Evolutionary conservation across 257 asterid genomes (phyloP).

Genomic region (Gardenia jasminoides): DNA sequence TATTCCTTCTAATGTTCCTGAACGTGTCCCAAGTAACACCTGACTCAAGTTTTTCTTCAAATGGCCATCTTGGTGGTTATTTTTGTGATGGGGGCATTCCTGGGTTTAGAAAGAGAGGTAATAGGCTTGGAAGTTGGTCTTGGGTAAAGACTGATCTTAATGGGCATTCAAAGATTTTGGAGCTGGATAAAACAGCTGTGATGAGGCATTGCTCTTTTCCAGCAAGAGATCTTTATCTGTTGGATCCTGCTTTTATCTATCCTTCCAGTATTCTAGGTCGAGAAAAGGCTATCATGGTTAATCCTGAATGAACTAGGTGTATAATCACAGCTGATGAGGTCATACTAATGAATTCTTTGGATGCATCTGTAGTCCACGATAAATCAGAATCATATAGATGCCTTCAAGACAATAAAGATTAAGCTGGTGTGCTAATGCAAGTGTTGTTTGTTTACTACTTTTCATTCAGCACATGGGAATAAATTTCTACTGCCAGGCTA

Average conservation of each 20-base stretch:
- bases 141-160: constrained; percentile 84
- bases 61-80: constrained; percentile 35
- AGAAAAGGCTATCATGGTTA: constrained; percentile 92
- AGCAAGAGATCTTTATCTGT: constrained; percentile 92
- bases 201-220: constrained; percentile 96
- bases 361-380: constrained; percentile 75
- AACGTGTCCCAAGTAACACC: constrained; percentile 30
- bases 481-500: background rate
- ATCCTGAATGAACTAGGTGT: constrained; percentile 93
- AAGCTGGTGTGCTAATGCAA: constrained; percentile 55
- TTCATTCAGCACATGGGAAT: background rate
- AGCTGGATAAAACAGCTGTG: constrained; percentile 75
- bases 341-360: constrained; percentile 83
- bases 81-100: constrained; percentile 48
- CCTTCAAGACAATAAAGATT: constrained; percentile 71
- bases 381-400: constrained; percentile 84
- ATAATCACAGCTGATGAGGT: constrained; percentile 97
- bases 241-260: constrained; percentile 90
- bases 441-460: background rate
- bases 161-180: constrained; percentile 74
- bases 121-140: constrained; percentile 76
- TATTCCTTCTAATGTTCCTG: constrained; percentile 32
- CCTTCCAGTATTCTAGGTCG: constrained; percentile 97
- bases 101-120: constrained; percentile 84
- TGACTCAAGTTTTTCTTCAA: constrained; percentile 31